A percentile compares a stretch with the other conserved stretches of the same genome.
These are phyloP conservation scores for Tausonia pullulans DNA, from an alignment of 1,284 basidiomycete species.

Conservation along the genomic window DNA sequence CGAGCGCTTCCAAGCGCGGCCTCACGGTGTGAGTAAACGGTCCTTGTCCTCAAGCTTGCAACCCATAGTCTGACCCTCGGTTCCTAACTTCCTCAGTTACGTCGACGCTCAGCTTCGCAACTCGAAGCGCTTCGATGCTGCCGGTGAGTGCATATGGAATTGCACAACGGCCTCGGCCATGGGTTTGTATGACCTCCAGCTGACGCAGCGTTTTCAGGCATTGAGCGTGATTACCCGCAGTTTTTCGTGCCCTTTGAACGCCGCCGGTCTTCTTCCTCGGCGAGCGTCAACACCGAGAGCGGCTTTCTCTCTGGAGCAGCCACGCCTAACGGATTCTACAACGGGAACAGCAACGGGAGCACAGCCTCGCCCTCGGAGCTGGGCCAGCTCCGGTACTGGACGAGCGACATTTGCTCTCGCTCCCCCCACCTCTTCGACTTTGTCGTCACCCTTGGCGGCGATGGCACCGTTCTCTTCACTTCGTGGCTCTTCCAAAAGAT, in stretches of 20 bases:
- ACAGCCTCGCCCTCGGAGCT: slow-evolving; percentile 26
- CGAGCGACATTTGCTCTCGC: slow-evolving; percentile 84
- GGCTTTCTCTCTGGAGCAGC: slow-evolving; percentile 24
- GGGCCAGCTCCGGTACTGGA: slow-evolving; percentile 96
- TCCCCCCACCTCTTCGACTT: slow-evolving; percentile 95
- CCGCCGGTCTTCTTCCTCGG: slow-evolving; percentile 49
- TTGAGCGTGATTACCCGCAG: slow-evolving; percentile 75
- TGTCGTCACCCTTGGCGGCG: slow-evolving; percentile 92
- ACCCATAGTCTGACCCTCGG: slow-evolving; percentile 12
- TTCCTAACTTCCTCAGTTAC: slow-evolving; percentile 46
- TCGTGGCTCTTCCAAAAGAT: slow-evolving; percentile 99
- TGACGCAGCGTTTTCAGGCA: slow-evolving; percentile 24
- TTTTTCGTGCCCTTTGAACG: slow-evolving; percentile 67
- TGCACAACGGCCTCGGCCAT: too few species aligned
- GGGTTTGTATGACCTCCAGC: too few species aligned
- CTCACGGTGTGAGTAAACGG: slow-evolving; percentile 6
- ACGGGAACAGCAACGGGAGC: too few species aligned
- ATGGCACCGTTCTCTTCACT: slow-evolving; percentile 96
- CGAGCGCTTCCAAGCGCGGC: background rate
- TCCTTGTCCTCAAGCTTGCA: background rate
- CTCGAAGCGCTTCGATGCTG: slow-evolving; percentile 90
- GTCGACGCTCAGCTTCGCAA: slow-evolving; percentile 87
- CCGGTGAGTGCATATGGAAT: slow-evolving; percentile 37
- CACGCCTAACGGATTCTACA: slow-evolving; percentile 27
- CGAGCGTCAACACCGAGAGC: slow-evolving; percentile 27